phyloP scores from a whole-genome alignment of 2,329 filamentous ascomycete genomes.

The Pestalotiopsis sp. region DNA sequence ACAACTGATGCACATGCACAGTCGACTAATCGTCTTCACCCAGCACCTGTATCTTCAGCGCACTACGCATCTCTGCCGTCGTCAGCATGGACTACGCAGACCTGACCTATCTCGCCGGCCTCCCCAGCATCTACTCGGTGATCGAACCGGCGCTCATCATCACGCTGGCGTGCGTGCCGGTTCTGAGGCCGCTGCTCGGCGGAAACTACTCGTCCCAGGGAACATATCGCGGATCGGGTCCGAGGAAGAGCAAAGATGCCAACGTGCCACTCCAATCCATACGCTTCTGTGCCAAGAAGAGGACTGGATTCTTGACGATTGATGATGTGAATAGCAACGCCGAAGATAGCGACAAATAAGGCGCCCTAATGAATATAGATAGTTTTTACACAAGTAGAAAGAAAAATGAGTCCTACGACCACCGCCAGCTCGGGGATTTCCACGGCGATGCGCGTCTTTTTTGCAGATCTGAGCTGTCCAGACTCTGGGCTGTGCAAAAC shows the following conservation, averaged over 20 bases:
- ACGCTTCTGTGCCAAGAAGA: neutral
- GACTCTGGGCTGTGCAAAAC: neutral
- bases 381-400: neutral
- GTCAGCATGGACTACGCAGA: slow-evolving; percentile 7
- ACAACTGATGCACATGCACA: neutral
- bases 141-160: slow-evolving; percentile 10
- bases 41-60: slow-evolving; percentile 9
- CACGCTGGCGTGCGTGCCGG: slow-evolving; percentile 10
- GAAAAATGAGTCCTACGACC: too few species aligned
- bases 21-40: neutral
- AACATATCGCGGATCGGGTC: neutral
- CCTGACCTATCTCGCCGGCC: slow-evolving; percentile 1
- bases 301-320: neutral
- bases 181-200: slow-evolving; percentile 8
- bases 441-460: too few species aligned
- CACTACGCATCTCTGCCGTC: neutral
- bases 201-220: neutral
- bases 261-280: neutral
- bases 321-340: neutral
- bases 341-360: neutral
- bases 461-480: too few species aligned
- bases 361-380: neutral
- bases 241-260: neutral
- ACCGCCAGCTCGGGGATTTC: too few species aligned
- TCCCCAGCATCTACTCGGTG: neutral